phyloP scores from a whole-genome alignment of 331 rosid species.

The Saraca asoca region DNA sequence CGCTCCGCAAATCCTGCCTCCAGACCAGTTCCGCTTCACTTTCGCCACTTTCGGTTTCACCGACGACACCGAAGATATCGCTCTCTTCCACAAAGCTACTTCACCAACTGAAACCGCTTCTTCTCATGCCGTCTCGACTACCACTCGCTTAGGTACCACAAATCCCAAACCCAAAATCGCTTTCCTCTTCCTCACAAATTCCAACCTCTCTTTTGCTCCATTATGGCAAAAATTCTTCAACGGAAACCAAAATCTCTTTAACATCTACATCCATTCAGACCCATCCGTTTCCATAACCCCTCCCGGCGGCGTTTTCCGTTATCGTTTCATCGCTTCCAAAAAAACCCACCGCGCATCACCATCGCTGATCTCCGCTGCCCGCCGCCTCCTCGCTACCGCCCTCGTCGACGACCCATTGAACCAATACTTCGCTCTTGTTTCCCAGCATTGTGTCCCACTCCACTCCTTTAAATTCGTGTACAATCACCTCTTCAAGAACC shows the following conservation, averaged over 20 bases:
- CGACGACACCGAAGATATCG: constrained; percentile 19
- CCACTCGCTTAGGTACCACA: constrained; percentile 27
- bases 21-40: not conserved
- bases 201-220: constrained; percentile 47
- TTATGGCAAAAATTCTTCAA: constrained; percentile 49
- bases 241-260: constrained; percentile 35
- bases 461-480: constrained; percentile 53
- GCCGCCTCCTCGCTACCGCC: constrained; percentile 59
- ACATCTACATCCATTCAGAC: constrained; percentile 48
- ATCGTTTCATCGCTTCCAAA: constrained; percentile 50
- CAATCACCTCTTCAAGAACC: constrained; percentile 35
- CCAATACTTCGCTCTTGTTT: constrained; percentile 52
- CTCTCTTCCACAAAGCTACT: constrained; percentile 27
- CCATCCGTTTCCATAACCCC: constrained; percentile 35
- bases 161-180: constrained; percentile 46
- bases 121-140: constrained; percentile 16
- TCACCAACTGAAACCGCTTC: not conserved
- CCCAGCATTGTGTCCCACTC: constrained; percentile 63
- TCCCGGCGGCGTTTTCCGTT: constrained; percentile 54
- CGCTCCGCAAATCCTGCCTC: constrained; percentile 32
- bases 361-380: constrained; percentile 52
- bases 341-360: constrained; percentile 55
- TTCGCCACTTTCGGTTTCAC: no score
- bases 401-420: constrained; percentile 54
- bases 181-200: constrained; percentile 46